Conservation (phyloP, 1,139 yeast genomes). For the Saccharomyces pastorianus region DNA sequence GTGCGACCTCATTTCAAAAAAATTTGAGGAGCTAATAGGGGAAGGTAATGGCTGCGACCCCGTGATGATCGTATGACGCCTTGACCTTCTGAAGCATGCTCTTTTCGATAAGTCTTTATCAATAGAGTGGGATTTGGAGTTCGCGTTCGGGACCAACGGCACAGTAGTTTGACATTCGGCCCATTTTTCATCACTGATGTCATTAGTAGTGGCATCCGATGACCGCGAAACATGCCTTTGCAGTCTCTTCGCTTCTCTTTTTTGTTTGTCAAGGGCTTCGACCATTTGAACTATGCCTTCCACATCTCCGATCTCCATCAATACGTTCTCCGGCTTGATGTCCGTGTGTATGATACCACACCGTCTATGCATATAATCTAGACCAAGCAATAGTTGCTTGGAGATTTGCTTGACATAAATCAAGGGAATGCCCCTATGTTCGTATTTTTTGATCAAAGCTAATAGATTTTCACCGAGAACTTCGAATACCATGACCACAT, state of each 20-base stretch:
- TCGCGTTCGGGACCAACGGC: neutral
- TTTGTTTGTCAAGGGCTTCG: slow-evolving; percentile 45
- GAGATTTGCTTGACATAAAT: slow-evolving; percentile 68
- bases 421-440: slow-evolving; percentile 63
- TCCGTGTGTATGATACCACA: slow-evolving; percentile 82
- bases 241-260: slow-evolving; percentile 36
- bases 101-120: slow-evolving; percentile 5
- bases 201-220: neutral
- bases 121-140: slow-evolving; percentile 1
- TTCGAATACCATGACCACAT: slow-evolving; percentile 75
- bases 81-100: slow-evolving; percentile 39
- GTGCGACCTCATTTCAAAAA: slow-evolving; percentile 31
- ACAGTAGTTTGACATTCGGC: neutral
- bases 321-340: slow-evolving; percentile 68
- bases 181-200: neutral
- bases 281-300: slow-evolving; percentile 58
- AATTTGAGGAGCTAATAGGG: slow-evolving; percentile 47
- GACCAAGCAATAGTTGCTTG: slow-evolving; percentile 55
- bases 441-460: slow-evolving; percentile 53
- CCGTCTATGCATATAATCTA: slow-evolving; percentile 63
- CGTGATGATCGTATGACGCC: slow-evolving; percentile 71
- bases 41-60: slow-evolving; percentile 85
- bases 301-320: slow-evolving; percentile 67
- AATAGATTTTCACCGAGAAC: slow-evolving; percentile 71
- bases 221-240: slow-evolving; percentile 30